Percentiles rank a stretch among this genome's conserved stretches.
These are phyloP conservation scores for Physaria fendleri DNA, from an alignment of 345 rosid genomes.

Conservation along the genomic window DNA sequence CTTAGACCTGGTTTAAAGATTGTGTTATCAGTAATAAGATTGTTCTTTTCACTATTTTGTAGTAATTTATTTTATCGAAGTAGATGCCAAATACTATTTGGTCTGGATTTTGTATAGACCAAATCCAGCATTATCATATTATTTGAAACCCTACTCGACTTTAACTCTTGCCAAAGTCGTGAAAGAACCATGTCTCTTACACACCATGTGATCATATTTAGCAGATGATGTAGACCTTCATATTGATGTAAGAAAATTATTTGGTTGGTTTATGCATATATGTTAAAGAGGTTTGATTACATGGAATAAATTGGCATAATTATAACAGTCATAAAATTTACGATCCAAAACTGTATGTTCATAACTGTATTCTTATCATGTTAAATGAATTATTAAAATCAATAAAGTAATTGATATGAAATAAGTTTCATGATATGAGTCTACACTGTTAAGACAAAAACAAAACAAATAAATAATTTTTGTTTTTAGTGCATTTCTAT, in stretches of 20 bases:
- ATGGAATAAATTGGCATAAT: too few species aligned
- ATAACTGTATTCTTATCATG: too few species aligned
- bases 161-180: constrained; percentile 21
- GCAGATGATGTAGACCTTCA: constrained; percentile 21
- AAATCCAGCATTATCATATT: constrained; percentile 19
- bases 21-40: constrained; percentile 6
- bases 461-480: too few species aligned
- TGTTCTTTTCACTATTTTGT: too few species aligned
- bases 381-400: too few species aligned
- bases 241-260: constrained; percentile 10
- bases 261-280: constrained; percentile 17
- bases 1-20: neutral
- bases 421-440: constrained; percentile 13
- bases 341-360: too few species aligned
- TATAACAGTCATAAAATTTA: too few species aligned
- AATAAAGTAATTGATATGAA: constrained; percentile 7
- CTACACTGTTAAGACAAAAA: neutral
- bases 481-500: too few species aligned
- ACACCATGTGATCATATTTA: constrained; percentile 24
- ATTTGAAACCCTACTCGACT: constrained; percentile 20
- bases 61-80: neutral
- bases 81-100: constrained; percentile 17
- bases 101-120: constrained; percentile 27
- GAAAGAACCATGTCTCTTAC: constrained; percentile 14
- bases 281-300: too few species aligned